Evolutionary conservation across 1,284 basidiomycete species (phyloP).

Genomic region (Laetiporus sulphureus): DNA sequence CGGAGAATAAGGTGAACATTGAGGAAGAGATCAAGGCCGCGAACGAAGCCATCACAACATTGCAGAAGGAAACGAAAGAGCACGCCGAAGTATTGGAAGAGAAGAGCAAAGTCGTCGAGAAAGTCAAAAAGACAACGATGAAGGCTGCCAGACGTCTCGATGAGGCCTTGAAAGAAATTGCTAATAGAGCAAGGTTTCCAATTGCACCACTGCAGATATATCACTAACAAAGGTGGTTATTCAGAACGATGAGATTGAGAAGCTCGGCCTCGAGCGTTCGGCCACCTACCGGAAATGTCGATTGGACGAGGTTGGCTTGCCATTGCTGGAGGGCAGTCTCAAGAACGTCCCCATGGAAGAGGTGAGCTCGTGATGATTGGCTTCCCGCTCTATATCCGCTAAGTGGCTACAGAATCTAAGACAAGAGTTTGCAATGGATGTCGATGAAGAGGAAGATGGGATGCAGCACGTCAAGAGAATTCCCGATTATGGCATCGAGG

Average conservation of each 20-base stretch:
- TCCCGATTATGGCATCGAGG: slow-evolving; percentile 85
- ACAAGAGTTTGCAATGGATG: slow-evolving; percentile 85
- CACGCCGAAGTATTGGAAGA: slow-evolving; percentile 64
- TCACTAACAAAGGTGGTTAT: slow-evolving; percentile 6
- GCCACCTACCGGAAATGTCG: slow-evolving; percentile 88
- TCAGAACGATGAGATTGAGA: slow-evolving; percentile 93
- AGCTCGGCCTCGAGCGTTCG: slow-evolving; percentile 80
- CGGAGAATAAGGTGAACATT: slow-evolving; percentile 50
- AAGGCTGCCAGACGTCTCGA: slow-evolving; percentile 78
- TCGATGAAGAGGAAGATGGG: slow-evolving; percentile 77
- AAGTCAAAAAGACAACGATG: slow-evolving; percentile 64
- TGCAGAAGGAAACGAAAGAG: slow-evolving; percentile 55
- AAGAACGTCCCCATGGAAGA: slow-evolving; percentile 93
- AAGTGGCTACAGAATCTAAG: slow-evolving; percentile 53
- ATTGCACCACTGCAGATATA: background rate
- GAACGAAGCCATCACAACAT: slow-evolving; percentile 50
- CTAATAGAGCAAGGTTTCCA: slow-evolving; percentile 49
- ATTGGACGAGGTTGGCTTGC: slow-evolving; percentile 88
- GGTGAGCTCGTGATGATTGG: slow-evolving; percentile 35
- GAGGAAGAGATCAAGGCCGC: slow-evolving; percentile 61
- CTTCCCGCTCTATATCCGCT: background rate
- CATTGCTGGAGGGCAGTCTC: slow-evolving; percentile 71
- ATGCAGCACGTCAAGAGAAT: slow-evolving; percentile 69
- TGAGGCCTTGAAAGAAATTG: slow-evolving; percentile 86
- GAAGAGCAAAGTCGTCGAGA: slow-evolving; percentile 67